phyloP scores from a whole-genome alignment of 2,329 filamentous ascomycete genomes.

The Eurotiales sp. region DNA sequence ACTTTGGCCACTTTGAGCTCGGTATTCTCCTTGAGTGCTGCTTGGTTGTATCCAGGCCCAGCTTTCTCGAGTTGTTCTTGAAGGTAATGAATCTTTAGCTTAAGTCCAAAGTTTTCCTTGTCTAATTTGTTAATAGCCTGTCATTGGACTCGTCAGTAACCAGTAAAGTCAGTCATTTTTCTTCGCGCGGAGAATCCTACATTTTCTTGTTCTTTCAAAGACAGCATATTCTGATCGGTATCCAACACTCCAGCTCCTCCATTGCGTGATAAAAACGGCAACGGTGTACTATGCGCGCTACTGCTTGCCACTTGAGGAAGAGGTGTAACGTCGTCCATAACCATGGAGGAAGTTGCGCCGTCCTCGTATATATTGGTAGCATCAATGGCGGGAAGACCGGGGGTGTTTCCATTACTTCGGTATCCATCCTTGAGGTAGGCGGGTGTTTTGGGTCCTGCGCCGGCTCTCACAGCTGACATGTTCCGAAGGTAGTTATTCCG shows the following conservation, averaged over 20 bases:
- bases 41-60: conserved; percentile 84
- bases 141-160: not conserved
- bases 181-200: conserved; percentile 44
- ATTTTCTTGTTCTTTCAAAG: conserved; percentile 89
- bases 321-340: conserved; percentile 64
- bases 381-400: conserved; percentile 68
- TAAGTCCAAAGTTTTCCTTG: conserved; percentile 96
- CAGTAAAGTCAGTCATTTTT: not conserved
- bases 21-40: conserved; percentile 88
- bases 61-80: conserved; percentile 85
- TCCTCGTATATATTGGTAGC: conserved; percentile 64
- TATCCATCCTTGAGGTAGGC: conserved; percentile 59
- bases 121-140: conserved; percentile 86
- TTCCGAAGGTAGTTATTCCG: conserved; percentile 60
- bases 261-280: conserved; percentile 63
- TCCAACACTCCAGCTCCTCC: conserved; percentile 65
- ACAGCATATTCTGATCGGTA: conserved; percentile 78
- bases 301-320: conserved; percentile 72
- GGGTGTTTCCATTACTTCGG: conserved; percentile 67
- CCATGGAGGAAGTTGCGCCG: conserved; percentile 56
- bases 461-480: conserved; percentile 58
- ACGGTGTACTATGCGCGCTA: conserved; percentile 77
- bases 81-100: conserved; percentile 94
- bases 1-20: conserved; percentile 91
- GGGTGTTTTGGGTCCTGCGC: conserved; percentile 62